Percentiles rank a stretch among this genome's conserved stretches.
phyloP scores from a whole-genome alignment of 2,329 filamentous ascomycete genomes.

The Calonectria pseudoreteaudii region DNA sequence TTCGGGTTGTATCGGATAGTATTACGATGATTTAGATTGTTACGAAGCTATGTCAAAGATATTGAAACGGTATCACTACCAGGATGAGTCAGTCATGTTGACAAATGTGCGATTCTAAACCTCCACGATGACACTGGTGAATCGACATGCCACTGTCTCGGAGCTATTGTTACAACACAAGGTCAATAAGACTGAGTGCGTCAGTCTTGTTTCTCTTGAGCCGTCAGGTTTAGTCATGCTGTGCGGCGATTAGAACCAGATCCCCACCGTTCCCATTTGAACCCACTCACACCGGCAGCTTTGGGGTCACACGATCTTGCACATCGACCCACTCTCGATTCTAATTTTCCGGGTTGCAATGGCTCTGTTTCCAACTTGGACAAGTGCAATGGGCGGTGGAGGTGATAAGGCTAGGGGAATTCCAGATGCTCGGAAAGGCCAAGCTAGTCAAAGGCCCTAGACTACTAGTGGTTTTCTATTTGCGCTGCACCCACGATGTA shows the following conservation, averaged over 20 bases:
- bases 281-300: background rate
- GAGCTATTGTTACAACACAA: background rate
- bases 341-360: background rate
- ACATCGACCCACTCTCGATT: background rate
- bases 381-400: background rate
- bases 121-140: background rate
- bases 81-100: background rate
- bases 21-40: slow-evolving; percentile 38
- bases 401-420: background rate
- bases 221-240: background rate
- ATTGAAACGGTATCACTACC: slow-evolving; percentile 36
- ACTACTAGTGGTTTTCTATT: background rate
- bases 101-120: background rate
- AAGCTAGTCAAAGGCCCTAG: background rate
- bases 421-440: background rate
- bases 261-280: background rate
- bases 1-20: slow-evolving; percentile 26
- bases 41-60: slow-evolving; percentile 38
- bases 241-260: background rate
- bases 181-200: background rate
- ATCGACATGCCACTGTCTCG: background rate
- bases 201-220: background rate
- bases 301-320: background rate
- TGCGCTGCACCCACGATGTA: background rate
- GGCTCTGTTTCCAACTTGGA: background rate